Evolutionary conservation across 1,139 yeast species (phyloP), one percentile per base, ranked within the genome.

Genomic region (Blastobotrys proliferans): DNA sequence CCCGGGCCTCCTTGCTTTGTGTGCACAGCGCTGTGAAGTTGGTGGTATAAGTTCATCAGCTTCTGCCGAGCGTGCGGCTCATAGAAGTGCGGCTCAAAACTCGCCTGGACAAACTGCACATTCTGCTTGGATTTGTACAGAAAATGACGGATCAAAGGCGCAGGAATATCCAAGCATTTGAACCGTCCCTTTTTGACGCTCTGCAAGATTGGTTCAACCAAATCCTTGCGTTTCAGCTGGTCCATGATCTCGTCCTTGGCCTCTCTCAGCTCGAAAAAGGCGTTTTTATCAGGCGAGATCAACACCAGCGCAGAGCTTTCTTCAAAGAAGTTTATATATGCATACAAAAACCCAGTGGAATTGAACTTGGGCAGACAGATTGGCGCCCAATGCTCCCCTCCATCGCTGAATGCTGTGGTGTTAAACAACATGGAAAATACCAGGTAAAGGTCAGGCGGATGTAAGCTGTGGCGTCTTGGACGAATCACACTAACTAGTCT

Each of bases 351-450:
- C 11, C 98, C 98, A 50, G 80, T 79, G 3, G 86, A 69, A 59
- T 92, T 92, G 67, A 92, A 92, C 52, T 84, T 78, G 0, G 98
- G 96, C 62, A 92, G 72, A 60, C 98, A 92, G 2, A 92, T 71
- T 0, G 98, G 98, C 11, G 87, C 76, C 97, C 97, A 92, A 49
- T 87, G 76, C 55, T 90, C 96, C 52, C 84, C 92, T 40, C 70
- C 71, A 17, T 70, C 70, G 37, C 63, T 66, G 54, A 75, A 75
- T 1, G 77, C 67, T 21, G 67, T 63, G 9, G 79, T 73, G 52
- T 77, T 76, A 58, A 73, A 77, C 1, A 82, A 72, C 67, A 82
- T 71, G 22, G 81, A 76, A 52, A 81, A 80, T 21, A 82, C 61
- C 11, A 82, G 64, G 47, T 81, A 83, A 11, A 82, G 64, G 56